These are phyloP conservation scores for Phaseolus coccineus DNA, from an alignment of 331 rosid species.

Conservation along the genomic window DNA sequence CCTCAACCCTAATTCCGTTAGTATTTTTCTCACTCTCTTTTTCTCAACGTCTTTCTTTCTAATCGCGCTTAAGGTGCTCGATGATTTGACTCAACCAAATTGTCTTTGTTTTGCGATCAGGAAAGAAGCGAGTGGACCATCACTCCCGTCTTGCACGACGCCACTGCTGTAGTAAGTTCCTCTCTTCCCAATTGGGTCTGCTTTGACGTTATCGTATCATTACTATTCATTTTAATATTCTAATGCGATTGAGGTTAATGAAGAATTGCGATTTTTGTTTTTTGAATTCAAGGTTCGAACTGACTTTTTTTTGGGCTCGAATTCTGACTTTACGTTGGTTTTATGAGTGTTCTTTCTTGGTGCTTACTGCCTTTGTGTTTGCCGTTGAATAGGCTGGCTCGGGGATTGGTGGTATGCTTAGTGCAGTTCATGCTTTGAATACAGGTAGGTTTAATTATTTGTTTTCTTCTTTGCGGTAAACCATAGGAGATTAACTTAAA, in stretches of 20 bases:
- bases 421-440: conserved; percentile 73
- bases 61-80: conserved; percentile 35
- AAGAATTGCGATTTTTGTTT: background rate
- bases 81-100: conserved; percentile 38
- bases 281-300: background rate
- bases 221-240: background rate
- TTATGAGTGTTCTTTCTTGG: background rate
- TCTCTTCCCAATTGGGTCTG: background rate
- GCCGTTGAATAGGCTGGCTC: conserved; percentile 73
- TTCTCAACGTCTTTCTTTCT: background rate
- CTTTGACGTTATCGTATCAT: background rate
- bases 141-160: conserved; percentile 76
- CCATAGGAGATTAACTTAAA: background rate
- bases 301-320: background rate
- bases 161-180: conserved; percentile 73
- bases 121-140: conserved; percentile 81
- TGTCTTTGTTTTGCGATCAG: conserved; percentile 45
- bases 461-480: background rate
- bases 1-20: conserved; percentile 61
- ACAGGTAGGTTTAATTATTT: conserved; percentile 14
- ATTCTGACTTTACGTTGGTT: background rate
- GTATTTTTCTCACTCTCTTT: conserved; percentile 27
- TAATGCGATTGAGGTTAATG: background rate
- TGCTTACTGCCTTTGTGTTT: conserved; percentile 33
- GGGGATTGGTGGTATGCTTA: conserved; percentile 80